Evolutionary conservation across 352 stramenopile genomes (phyloP), one percentile per base, ranked within the genome.

Genomic region (Pythium apleroticum): DNA sequence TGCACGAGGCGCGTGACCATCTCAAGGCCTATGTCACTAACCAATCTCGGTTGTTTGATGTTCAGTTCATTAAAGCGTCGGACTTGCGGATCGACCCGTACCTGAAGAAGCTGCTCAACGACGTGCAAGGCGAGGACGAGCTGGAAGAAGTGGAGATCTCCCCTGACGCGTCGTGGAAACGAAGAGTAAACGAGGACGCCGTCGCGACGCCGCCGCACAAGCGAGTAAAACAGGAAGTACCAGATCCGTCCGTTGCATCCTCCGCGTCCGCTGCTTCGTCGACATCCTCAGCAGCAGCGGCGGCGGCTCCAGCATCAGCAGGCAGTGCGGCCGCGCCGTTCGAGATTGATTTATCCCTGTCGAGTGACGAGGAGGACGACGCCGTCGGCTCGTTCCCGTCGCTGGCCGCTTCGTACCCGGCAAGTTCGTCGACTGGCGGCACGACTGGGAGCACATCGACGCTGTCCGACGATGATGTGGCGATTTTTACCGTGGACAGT

Each of bases 71-170:
- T 52, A 89, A 87, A 68, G 76, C 85, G 39, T 61, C 84, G 24
- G 93, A 98, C 72, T 77, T 98, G 58, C 83, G 84, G 58, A 89
- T 95, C 62, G 88, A 96, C 83, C 85, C 85, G 43, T 90, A 97
- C 79, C 80, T 96, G 68, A 97, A 94, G 68, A 85, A 88, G 58
- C 72, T 98, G 57, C 88, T 97, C 3, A 66, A 78, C 19, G 80
- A 95, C 45, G 88, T 97, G 20, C 69, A 89, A 59, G 77, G 86
- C 50, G 75, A 92, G 24, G 80, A 94, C n/a, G 81, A 88, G 33
- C 71, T 95, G 41, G 88, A 98, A 65, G 89, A 96, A 75, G 89
- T 98, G 20, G 87, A 97, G 67, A 96, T 98, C 57, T 81, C 85
- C 14, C 83, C 80, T 3, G 88, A 97, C 64, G 87, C 84, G 52